Evolutionary conservation across 1,284 basidiomycete genomes (phyloP).

Genomic region (Moesziomyces globuligerus): DNA sequence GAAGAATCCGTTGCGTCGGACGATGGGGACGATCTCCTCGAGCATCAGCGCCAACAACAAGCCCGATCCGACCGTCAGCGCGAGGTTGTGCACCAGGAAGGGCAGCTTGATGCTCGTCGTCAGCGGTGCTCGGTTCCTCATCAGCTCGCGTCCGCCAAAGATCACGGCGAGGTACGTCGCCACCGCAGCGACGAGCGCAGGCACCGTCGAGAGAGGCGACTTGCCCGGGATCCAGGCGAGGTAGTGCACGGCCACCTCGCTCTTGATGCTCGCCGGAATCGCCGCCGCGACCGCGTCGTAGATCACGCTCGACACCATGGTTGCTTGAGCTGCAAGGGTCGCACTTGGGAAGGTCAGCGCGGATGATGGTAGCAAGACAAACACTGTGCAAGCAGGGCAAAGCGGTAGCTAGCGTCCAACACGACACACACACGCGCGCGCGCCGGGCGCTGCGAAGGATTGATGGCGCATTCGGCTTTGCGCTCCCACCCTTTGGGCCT

Average conservation of each 20-base stretch:
- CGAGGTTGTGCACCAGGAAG: constrained; percentile 91
- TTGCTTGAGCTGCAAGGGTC: constrained; percentile 2
- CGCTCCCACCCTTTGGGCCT: too few species aligned
- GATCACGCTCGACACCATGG: constrained; percentile 49
- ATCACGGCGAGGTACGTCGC: constrained; percentile 85
- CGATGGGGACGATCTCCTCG: constrained; percentile 72
- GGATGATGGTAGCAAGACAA: constrained; percentile 20
- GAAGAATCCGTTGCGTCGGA: constrained; percentile 50
- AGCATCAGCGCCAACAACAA: constrained; percentile 85
- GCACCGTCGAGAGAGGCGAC: constrained; percentile 61
- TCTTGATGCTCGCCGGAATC: constrained; percentile 35
- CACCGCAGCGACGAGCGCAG: constrained; percentile 70
- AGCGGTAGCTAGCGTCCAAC: too few species aligned
- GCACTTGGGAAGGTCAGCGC: too few species aligned
- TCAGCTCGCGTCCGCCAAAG: constrained; percentile 84
- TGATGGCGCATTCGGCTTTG: too few species aligned
- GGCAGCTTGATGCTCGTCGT: constrained; percentile 73
- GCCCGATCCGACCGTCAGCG: constrained; percentile 83
- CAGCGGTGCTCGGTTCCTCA: constrained; percentile 76
- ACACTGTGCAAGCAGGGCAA: not conserved
- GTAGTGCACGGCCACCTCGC: constrained; percentile 32
- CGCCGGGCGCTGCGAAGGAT: too few species aligned
- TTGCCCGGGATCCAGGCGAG: constrained; percentile 54
- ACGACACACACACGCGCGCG: too few species aligned
- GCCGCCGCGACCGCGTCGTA: constrained; percentile 46